These are phyloP conservation scores for Houttuynia cordata DNA, from an alignment of 164 flowering plant genomes.

Conservation along the genomic window DNA sequence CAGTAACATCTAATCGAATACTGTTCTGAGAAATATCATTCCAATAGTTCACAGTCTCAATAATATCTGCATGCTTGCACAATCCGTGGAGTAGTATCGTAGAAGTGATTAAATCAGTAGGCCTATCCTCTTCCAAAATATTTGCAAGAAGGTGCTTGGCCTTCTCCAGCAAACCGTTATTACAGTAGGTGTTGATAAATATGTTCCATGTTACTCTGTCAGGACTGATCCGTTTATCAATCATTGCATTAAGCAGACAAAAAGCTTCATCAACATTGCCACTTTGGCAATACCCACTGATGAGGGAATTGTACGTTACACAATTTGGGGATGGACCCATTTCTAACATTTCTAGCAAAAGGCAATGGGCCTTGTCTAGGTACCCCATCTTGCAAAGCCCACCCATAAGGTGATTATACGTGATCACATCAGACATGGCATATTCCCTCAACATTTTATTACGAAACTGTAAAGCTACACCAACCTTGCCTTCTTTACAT, in stretches of 20 bases:
- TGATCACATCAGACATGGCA: conserved; percentile 34
- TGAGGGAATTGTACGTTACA: conserved; percentile 52
- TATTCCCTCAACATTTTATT: conserved; percentile 29
- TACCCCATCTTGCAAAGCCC: conserved; percentile 50
- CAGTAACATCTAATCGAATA: conserved; percentile 30
- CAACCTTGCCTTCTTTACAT: conserved; percentile 46
- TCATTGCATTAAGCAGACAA: conserved; percentile 37
- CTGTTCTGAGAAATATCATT: conserved; percentile 23
- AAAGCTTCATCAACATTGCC: conserved; percentile 53
- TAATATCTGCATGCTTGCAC: conserved; percentile 37
- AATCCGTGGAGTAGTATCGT: conserved; percentile 63
- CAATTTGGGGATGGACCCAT: conserved; percentile 50
- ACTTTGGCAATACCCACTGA: conserved; percentile 45
- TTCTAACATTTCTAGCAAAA: conserved; percentile 45
- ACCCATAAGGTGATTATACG: conserved; percentile 55
- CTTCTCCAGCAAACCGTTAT: conserved; percentile 37
- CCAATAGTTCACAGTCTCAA: conserved; percentile 40
- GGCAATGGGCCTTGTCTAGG: conserved; percentile 42
- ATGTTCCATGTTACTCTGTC: conserved; percentile 56
- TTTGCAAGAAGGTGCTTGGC: conserved; percentile 42
- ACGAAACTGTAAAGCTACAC: conserved; percentile 43
- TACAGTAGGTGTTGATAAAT: conserved; percentile 57
- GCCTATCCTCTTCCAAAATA: conserved; percentile 26
- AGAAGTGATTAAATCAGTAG: conserved; percentile 35
- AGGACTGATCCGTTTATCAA: conserved; percentile 29